Conservation (phyloP, 192 early-diverging fungal species). For the Endogone sp. region DNA sequence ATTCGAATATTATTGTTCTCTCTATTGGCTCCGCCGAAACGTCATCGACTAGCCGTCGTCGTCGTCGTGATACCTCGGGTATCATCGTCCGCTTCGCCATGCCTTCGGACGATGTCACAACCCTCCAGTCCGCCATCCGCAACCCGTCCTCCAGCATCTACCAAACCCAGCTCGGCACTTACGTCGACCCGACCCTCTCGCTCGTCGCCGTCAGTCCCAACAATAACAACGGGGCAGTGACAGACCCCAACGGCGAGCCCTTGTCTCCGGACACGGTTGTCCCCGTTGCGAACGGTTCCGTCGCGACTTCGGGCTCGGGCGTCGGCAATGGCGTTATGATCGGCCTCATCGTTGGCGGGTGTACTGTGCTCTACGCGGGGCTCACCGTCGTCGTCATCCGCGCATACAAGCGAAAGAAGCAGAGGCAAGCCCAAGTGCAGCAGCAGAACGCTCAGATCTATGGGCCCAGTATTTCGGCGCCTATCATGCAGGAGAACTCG, state of each 20-base stretch:
- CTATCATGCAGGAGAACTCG: conserved; percentile 35
- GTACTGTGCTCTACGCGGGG: conserved; percentile 30
- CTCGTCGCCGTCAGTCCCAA: background rate
- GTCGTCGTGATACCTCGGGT: conserved; percentile 5
- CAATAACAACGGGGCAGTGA: too few relatives aligned
- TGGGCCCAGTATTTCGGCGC: conserved; percentile 23
- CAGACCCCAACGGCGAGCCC: background rate
- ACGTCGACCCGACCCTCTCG: conserved; percentile 22
- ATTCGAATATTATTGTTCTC: conserved; percentile 21
- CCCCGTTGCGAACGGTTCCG: background rate
- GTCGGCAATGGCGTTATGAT: conserved; percentile 22
- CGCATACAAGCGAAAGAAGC: conserved; percentile 24
- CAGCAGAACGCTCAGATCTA: conserved; percentile 14
- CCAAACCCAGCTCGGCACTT: conserved; percentile 12
- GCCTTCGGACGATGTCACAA: conserved; percentile 5
- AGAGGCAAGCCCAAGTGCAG: conserved; percentile 7
- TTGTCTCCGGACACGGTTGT: conserved; percentile 13
- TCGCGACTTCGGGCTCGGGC: conserved; percentile 3
- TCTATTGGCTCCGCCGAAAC: conserved; percentile 11
- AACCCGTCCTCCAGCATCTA: conserved; percentile 15
- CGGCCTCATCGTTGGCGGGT: conserved; percentile 26
- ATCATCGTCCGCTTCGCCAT: conserved; percentile 21
- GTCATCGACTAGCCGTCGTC: conserved; percentile 1
- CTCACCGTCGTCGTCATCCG: conserved; percentile 29
- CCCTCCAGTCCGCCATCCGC: conserved; percentile 14